Conservation (phyloP, 2,329 filamentous ascomycete genomes). For the Dothistroma septosporum region DNA sequence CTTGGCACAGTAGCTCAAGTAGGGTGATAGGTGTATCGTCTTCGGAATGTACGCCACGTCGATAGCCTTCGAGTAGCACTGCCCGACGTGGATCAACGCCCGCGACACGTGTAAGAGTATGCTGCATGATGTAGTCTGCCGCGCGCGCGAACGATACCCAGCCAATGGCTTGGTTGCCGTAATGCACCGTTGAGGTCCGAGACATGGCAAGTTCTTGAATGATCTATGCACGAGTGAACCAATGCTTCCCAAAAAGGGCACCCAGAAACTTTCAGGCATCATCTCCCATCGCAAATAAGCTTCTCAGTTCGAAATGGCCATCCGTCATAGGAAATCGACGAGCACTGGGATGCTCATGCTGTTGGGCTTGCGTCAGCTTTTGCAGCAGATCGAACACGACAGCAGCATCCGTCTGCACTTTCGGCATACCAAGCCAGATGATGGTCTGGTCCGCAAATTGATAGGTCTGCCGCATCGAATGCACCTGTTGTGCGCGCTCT, state of each 20-base stretch:
- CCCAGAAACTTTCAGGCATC: neutral
- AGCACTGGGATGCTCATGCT: neutral
- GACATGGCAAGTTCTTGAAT: neutral
- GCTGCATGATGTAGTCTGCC: neutral
- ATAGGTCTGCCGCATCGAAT: conserved; percentile 37
- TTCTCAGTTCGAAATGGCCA: neutral
- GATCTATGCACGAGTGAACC: conserved; percentile 5
- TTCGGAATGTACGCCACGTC: neutral
- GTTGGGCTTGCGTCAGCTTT: neutral
- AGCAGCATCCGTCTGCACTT: neutral
- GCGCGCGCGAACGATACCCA: neutral
- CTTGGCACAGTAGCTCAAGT: neutral
- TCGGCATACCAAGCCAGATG: conserved; percentile 12
- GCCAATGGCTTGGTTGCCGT: neutral
- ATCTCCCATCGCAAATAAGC: neutral
- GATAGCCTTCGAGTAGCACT: neutral
- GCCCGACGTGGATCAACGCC: neutral
- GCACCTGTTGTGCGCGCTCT: conserved; percentile 36
- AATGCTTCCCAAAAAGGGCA: neutral
- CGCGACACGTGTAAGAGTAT: neutral
- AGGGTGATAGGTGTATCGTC: neutral
- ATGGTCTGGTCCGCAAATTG: conserved; percentile 1
- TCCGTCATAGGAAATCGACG: neutral
- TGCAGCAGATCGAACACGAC: neutral
- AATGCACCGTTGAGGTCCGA: neutral